These are phyloP conservation scores for Kuraishia hungarica DNA, from an alignment of 805 yeast genomes.

Conservation along the genomic window DNA sequence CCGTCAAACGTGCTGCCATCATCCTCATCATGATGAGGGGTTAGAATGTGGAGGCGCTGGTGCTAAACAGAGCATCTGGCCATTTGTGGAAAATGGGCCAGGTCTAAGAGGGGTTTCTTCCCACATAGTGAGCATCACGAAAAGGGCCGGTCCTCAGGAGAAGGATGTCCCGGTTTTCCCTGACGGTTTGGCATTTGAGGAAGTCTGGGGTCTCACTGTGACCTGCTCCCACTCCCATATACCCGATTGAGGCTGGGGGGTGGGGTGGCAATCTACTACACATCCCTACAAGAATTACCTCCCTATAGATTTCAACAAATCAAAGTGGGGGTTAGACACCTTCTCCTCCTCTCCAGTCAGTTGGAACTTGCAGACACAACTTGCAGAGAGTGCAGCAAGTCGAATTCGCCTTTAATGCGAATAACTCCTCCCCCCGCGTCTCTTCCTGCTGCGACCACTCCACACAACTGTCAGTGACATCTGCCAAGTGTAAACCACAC, in stretches of 20 bases:
- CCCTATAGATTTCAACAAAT: too few species aligned
- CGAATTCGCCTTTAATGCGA: neutral
- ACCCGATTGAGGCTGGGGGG: neutral
- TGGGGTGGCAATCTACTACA: too few species aligned
- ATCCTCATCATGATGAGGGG: neutral
- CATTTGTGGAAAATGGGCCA: too few species aligned
- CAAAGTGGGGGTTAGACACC: neutral
- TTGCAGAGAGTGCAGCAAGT: neutral
- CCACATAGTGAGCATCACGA: neutral
- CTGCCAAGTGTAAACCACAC: neutral
- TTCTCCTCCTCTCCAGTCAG: neutral
- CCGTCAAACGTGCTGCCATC: neutral
- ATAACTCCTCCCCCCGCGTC: neutral
- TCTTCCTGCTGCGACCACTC: too few species aligned
- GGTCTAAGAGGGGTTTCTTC: neutral
- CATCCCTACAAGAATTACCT: too few species aligned
- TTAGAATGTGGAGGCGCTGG: neutral
- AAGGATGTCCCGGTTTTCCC: neutral
- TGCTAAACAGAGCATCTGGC: neutral
- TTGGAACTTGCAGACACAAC: neutral
- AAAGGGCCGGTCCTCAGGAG: neutral
- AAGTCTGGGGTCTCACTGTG: neutral
- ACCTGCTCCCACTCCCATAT: neutral
- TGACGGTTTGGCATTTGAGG: too few species aligned
- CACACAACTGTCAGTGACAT: neutral